Percentiles rank a stretch among this genome's conserved stretches.
Evolutionary conservation across 768 basidiomycete genomes (phyloP).

Genomic region (Termitomyces titanicus): DNA sequence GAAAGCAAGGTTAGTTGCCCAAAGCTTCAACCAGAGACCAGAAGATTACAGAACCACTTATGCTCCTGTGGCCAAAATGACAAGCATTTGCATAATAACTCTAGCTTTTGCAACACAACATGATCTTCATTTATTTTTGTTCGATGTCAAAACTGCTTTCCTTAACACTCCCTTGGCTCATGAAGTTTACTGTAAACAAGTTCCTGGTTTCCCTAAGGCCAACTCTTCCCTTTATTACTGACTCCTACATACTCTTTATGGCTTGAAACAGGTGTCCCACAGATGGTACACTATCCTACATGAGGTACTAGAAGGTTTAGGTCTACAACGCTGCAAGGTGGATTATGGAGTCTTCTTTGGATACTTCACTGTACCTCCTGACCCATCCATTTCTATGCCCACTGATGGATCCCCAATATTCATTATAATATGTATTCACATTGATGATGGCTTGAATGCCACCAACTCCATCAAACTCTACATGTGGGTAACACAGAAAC

Average conservation of each 20-base stretch:
- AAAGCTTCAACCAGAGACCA: slow-evolving; percentile 19
- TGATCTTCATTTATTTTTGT: slow-evolving; percentile 18
- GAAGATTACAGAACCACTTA: no score
- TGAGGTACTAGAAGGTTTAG: slow-evolving; percentile 7
- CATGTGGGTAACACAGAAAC: slow-evolving; percentile 12
- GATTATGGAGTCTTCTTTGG: slow-evolving; percentile 20
- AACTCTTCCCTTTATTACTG: slow-evolving; percentile 8
- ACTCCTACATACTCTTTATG: background rate
- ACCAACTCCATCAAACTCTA: slow-evolving; percentile 16
- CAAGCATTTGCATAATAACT: slow-evolving; percentile 2
- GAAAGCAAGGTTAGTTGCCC: slow-evolving; percentile 24
- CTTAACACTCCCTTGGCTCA: slow-evolving; percentile 18
- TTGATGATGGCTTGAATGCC: background rate
- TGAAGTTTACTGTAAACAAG: slow-evolving; percentile 11
- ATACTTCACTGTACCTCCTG: background rate
- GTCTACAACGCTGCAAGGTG: slow-evolving; percentile 17
- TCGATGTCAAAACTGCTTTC: slow-evolving; percentile 27
- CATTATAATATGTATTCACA: background rate
- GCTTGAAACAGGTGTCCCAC: background rate
- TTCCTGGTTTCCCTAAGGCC: no score
- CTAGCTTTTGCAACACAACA: slow-evolving; percentile 1
- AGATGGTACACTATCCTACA: background rate
- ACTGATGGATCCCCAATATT: no score
- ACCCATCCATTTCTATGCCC: slow-evolving; percentile 17
- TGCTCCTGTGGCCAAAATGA: slow-evolving; percentile 13